phyloP scores from a whole-genome alignment of 495 filamentous ascomycete genomes.

The Coniosporium apollinis region DNA sequence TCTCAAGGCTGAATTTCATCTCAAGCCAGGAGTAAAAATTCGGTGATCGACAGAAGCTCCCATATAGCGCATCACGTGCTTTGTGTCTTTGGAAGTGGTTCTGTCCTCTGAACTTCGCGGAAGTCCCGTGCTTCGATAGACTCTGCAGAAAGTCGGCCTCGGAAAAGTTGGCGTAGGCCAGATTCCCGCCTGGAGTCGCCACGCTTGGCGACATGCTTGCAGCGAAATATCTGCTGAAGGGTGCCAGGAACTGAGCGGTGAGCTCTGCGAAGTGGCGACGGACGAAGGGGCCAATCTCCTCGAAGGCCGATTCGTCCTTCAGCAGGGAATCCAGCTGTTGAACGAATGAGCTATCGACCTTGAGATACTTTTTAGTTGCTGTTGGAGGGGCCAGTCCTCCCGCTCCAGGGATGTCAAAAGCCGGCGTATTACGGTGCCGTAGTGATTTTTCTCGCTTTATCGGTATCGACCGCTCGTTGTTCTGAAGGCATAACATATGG shows the following conservation, averaged over 20 bases:
- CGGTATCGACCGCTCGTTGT: constrained; percentile 10
- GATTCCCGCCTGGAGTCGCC: constrained; percentile 11
- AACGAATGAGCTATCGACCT: constrained; percentile 11
- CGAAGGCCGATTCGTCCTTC: constrained; percentile 2
- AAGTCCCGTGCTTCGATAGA: constrained; percentile 17
- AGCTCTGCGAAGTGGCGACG: constrained; percentile 20
- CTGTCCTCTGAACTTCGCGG: constrained; percentile 16
- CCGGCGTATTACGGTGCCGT: constrained; percentile 8
- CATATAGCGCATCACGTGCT: constrained; percentile 16
- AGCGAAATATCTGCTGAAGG: constrained; percentile 20
- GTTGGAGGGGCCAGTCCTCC: neutral
- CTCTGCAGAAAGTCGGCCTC: constrained; percentile 16
- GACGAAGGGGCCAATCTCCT: constrained; percentile 13
- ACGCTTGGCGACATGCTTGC: constrained; percentile 8
- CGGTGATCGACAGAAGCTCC: constrained; percentile 15
- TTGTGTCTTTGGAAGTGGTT: constrained; percentile 15
- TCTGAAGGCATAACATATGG: constrained; percentile 15
- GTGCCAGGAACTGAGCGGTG: constrained; percentile 20
- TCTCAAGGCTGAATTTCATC: constrained; percentile 21
- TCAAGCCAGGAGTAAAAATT: constrained; percentile 23
- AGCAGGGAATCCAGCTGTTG: constrained; percentile 12
- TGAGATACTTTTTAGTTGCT: constrained; percentile 3
- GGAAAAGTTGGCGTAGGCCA: constrained; percentile 17
- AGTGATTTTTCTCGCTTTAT: constrained; percentile 13
- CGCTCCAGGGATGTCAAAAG: constrained; percentile 5